Evolutionary conservation across 1,284 basidiomycete species (phyloP), one percentile per base, ranked within the genome.

Genomic region (Puccinia hordei): DNA sequence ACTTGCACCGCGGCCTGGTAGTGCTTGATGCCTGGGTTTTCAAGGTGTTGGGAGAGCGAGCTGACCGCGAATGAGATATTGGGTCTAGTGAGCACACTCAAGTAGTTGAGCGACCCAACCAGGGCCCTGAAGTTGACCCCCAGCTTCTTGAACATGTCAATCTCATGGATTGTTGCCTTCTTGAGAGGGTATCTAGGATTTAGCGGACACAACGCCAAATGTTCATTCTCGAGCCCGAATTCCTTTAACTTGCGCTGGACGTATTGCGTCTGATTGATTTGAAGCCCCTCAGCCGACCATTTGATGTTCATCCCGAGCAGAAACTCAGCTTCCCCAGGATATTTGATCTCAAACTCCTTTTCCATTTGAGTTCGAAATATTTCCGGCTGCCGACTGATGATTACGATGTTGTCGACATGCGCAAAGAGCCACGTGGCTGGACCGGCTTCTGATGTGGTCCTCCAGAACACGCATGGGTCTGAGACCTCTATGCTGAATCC

Each of bases 121-220:
- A 63, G 59, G n/a, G 59, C 22, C 30, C 59, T 63, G 59, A 13
- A 63, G 59, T 63, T 63, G 59, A 63, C 8, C 2, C 30, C 8
- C 8, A 33, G 22, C 17, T 10, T 8, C 3, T 10, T 30, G n/a
- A 63, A 17, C 8, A 13, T 10, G 9, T 33, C 59, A 27, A n/a
- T 22, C 5, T 55, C 53, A n/a, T 5, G 6, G 4, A 6, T 4
- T 4, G 53, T 6, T 4, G 53, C 53, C 8, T 22, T n/a, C 5
- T 4, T 8, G 6, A 81, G 86, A 96, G 81, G 95, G 95, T 92
- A 93, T 91, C 83, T 85, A 83, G 84, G 82, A 82, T 65, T 77
- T 13, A 63, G 22, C 4, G 59, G 59, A 24, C 59, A 63, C 5
- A 17, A 63, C 6, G 59, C 2, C 5, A 6, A 3, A 9, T 4